These are phyloP conservation scores for Melocanna baccifera DNA, from an alignment of 176 grass and related monocot genomes.

Conservation along the genomic window DNA sequence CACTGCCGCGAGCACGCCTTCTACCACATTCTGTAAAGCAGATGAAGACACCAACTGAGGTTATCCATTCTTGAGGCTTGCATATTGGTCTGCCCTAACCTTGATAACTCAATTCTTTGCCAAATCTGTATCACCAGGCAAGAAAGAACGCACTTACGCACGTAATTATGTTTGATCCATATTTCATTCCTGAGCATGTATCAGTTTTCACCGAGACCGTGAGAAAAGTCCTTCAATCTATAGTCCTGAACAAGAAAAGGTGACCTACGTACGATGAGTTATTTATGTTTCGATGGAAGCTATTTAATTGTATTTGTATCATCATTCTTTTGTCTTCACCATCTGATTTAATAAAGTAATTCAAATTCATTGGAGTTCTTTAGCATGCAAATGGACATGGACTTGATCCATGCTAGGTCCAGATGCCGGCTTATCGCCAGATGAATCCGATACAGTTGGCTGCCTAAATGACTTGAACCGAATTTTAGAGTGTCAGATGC, in stretches of 20 bases:
- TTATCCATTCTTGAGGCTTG: conserved; percentile 2
- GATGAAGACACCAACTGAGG: conserved; percentile 1
- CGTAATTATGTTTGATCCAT: neutral
- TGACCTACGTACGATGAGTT: neutral
- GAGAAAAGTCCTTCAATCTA: neutral
- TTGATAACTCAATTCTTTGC: neutral
- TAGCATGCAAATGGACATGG: neutral
- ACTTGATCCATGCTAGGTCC: neutral
- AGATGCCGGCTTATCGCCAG: neutral
- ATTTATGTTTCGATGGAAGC: neutral
- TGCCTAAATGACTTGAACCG: no score
- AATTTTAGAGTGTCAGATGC: neutral
- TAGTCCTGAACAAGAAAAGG: neutral
- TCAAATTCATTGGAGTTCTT: neutral
- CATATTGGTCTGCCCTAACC: conserved; percentile 12
- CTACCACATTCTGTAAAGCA: conserved; percentile 27
- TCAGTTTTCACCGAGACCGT: neutral
- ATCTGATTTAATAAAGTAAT: neutral
- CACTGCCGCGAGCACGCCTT: neutral
- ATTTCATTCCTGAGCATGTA: neutral
- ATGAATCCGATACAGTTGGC: no score
- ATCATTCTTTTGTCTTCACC: conserved; percentile 1
- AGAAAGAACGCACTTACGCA: neutral
- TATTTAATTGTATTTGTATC: conserved; percentile 24
- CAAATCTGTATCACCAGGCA: neutral